Evolutionary conservation across 2,329 filamentous ascomycete genomes (phyloP).

Genomic region (Colletotrichum trifolii): DNA sequence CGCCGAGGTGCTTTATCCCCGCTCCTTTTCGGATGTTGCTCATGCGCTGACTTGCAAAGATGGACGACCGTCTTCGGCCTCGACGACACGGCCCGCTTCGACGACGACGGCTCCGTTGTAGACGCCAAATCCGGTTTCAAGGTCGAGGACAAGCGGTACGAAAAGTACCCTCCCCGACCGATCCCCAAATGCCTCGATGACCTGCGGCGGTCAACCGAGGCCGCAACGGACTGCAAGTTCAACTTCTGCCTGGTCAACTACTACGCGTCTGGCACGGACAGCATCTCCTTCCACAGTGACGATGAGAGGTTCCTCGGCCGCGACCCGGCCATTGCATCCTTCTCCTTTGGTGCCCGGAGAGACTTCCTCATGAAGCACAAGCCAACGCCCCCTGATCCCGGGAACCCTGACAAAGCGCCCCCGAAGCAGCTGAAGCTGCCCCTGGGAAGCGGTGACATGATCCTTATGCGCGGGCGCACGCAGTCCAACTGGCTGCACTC

Average conservation of each 20-base stretch:
- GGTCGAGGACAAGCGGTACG: constrained; percentile 64
- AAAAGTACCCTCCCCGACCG: constrained; percentile 71
- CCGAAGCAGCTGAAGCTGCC: constrained; percentile 59
- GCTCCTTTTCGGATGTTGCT: neutral
- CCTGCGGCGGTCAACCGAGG: constrained; percentile 72
- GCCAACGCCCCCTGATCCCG: constrained; percentile 54
- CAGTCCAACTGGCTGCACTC: constrained; percentile 83
- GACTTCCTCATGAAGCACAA: constrained; percentile 88
- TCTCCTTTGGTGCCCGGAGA: constrained; percentile 76
- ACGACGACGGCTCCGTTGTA: constrained; percentile 52
- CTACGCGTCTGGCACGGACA: constrained; percentile 81
- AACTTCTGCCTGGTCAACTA: constrained; percentile 89
- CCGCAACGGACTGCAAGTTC: constrained; percentile 73
- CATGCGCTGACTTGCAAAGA: constrained; percentile 37
- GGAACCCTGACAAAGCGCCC: constrained; percentile 15
- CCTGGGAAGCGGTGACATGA: constrained; percentile 78
- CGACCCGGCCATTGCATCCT: constrained; percentile 78
- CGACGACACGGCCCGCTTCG: constrained; percentile 72
- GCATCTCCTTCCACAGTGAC: constrained; percentile 83
- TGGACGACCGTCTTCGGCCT: constrained; percentile 68
- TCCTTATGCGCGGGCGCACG: constrained; percentile 81
- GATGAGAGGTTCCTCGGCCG: constrained; percentile 81
- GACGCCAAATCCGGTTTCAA: constrained; percentile 54
- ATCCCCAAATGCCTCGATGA: constrained; percentile 76
- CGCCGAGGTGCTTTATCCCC: constrained; percentile 52